These are phyloP conservation scores for Colletotrichum lindemuthianum DNA, from an alignment of 2,329 filamentous ascomycete species.

Conservation along the genomic window DNA sequence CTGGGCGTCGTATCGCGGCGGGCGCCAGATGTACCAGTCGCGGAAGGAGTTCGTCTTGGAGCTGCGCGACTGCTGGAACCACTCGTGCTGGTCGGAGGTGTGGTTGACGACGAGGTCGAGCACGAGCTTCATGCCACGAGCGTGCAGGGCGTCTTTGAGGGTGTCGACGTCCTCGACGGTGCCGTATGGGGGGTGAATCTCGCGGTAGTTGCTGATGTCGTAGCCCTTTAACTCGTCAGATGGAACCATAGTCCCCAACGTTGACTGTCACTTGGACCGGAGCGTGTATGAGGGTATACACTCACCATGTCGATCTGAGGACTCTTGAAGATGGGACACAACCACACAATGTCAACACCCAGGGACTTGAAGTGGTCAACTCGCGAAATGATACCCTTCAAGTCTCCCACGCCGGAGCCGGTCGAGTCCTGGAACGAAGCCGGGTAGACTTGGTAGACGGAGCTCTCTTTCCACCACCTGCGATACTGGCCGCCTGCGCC, in stretches of 20 bases:
- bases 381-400: constrained; percentile 66
- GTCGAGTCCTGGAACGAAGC: constrained; percentile 70
- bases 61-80: constrained; percentile 66
- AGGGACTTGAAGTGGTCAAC: constrained; percentile 65
- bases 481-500: constrained; percentile 29
- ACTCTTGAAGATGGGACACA: constrained; percentile 57
- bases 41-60: constrained; percentile 64
- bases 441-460: constrained; percentile 71
- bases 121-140: constrained; percentile 73
- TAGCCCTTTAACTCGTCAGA: constrained; percentile 60
- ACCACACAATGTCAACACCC: constrained; percentile 69
- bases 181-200: constrained; percentile 73
- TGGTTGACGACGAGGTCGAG: constrained; percentile 82
- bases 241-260: background rate
- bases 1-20: constrained; percentile 64
- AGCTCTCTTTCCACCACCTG: constrained; percentile 69
- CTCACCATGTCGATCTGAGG: constrained; percentile 72
- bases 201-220: constrained; percentile 75
- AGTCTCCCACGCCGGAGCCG: constrained; percentile 64
- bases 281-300: background rate
- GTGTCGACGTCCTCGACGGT: constrained; percentile 73
- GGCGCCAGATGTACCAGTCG: constrained; percentile 74
- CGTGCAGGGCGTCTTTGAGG: constrained; percentile 69
- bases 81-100: constrained; percentile 66
- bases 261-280: background rate